These are phyloP conservation scores for Hyaloscypha hepaticicola DNA, from an alignment of 495 filamentous ascomycete species.

Conservation along the genomic window DNA sequence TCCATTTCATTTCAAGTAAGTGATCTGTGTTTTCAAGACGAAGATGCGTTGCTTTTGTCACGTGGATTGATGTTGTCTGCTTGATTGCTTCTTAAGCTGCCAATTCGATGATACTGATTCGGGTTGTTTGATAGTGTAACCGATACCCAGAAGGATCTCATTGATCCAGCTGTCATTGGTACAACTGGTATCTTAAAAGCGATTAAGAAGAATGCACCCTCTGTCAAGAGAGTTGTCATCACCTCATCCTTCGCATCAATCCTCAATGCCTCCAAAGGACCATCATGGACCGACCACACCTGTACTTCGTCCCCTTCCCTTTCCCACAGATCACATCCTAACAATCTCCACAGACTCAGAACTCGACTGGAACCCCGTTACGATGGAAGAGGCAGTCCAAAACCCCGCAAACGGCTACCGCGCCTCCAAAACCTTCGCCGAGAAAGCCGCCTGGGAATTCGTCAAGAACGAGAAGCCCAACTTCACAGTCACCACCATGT, in stretches of 20 bases:
- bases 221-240: constrained; percentile 78
- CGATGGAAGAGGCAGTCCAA: constrained; percentile 60
- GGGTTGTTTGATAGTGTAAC: constrained; percentile 32
- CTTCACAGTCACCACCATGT: constrained; percentile 73
- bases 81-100: not conserved
- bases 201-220: constrained; percentile 69
- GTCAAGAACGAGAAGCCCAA: constrained; percentile 74
- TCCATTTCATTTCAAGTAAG: constrained; percentile 59
- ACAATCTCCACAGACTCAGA: constrained; percentile 57
- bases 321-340: not conserved
- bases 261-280: constrained; percentile 38
- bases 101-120: not conserved
- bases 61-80: not conserved
- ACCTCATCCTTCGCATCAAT: constrained; percentile 80
- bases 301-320: not conserved
- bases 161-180: constrained; percentile 83
- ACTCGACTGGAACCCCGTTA: constrained; percentile 81
- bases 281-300: constrained; percentile 20
- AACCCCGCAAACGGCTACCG: constrained; percentile 63
- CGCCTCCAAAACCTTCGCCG: constrained; percentile 53
- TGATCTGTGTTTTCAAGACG: not conserved
- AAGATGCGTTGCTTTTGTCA: not conserved
- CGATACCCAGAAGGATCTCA: constrained; percentile 75
- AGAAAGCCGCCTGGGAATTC: constrained; percentile 81
- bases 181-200: constrained; percentile 78